Conservation (phyloP, 169 alveolate species). For the Blepharisma undulans region DNA sequence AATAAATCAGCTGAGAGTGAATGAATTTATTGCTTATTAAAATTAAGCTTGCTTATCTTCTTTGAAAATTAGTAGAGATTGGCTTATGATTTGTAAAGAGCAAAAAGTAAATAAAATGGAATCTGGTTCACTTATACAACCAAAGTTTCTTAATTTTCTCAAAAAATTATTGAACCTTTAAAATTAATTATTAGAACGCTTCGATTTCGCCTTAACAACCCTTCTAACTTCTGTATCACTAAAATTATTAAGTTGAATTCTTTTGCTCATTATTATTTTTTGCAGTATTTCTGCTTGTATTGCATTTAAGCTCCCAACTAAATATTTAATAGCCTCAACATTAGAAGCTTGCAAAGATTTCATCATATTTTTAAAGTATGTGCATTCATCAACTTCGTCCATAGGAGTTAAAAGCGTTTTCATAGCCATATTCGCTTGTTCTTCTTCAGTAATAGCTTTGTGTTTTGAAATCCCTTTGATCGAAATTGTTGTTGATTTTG, state of each 20-base stretch:
- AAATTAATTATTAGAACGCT: neutral
- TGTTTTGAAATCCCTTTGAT: neutral
- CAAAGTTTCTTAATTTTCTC: no score
- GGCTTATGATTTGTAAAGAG: neutral
- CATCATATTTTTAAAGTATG: neutral
- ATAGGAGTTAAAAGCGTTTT: neutral
- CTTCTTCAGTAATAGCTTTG: constrained; percentile 2
- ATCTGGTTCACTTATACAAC: neutral
- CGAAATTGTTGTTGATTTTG: neutral
- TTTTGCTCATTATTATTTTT: neutral
- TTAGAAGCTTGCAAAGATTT: neutral
- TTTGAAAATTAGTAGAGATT: no score
- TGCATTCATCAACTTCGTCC: constrained; percentile 6
- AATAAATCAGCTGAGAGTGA: no score
- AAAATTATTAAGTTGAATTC: neutral
- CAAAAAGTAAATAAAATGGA: neutral
- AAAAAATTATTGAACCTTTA: neutral
- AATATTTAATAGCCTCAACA: neutral
- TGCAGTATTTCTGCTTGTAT: neutral
- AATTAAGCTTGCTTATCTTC: no score
- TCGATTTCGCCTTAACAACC: neutral
- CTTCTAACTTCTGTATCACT: neutral
- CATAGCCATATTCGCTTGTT: constrained; percentile 19
- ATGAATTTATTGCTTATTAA: no score
- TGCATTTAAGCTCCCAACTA: neutral